A percentile compares a stretch with the other conserved stretches of the same genome.
These are phyloP conservation scores for Cytospora piceicola DNA, from an alignment of 2,329 filamentous ascomycete genomes.

Conservation along the genomic window DNA sequence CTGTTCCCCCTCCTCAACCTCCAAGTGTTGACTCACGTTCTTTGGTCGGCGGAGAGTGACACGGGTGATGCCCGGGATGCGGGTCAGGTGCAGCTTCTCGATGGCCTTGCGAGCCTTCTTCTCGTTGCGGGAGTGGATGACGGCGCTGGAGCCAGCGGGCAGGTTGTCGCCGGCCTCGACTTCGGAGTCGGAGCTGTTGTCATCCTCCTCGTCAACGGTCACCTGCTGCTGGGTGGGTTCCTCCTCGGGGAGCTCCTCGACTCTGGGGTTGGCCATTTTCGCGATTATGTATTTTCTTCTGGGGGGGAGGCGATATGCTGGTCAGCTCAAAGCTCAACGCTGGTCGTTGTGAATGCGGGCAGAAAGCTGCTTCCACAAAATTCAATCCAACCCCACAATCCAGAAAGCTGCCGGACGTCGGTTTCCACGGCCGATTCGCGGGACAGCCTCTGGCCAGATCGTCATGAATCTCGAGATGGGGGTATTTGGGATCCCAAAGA, in stretches of 20 bases:
- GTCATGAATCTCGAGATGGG: background rate
- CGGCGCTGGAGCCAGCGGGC: conserved; percentile 83
- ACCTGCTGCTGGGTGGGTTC: conserved; percentile 90
- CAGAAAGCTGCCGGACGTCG: conserved; percentile 11
- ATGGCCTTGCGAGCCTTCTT: conserved; percentile 99
- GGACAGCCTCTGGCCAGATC: background rate
- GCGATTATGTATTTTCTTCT: conserved; percentile 20
- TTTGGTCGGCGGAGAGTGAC: conserved; percentile 98
- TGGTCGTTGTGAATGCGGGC: conserved; percentile 16
- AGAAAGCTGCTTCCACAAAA: conserved; percentile 29
- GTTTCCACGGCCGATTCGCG: conserved; percentile 13
- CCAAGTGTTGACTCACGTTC: conserved; percentile 73
- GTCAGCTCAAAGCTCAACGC: conserved; percentile 34
- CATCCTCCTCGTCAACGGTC: conserved; percentile 73
- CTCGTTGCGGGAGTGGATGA: conserved; percentile 98
- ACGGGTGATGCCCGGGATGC: conserved; percentile 94
- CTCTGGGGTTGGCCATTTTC: conserved; percentile 94
- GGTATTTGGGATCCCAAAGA: conserved; percentile 8
- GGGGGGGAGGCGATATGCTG: conserved; percentile 33
- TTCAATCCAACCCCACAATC: conserved; percentile 29
- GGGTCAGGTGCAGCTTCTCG: conserved; percentile 95
- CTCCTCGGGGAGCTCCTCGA: conserved; percentile 96
- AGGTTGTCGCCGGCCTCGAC: conserved; percentile 70
- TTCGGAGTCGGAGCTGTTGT: conserved; percentile 75
- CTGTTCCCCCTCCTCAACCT: background rate